A percentile compares a stretch with the other conserved stretches of the same genome.
phyloP scores from a whole-genome alignment of 2,329 filamentous ascomycete species.

The Colletotrichum plurivorum region DNA sequence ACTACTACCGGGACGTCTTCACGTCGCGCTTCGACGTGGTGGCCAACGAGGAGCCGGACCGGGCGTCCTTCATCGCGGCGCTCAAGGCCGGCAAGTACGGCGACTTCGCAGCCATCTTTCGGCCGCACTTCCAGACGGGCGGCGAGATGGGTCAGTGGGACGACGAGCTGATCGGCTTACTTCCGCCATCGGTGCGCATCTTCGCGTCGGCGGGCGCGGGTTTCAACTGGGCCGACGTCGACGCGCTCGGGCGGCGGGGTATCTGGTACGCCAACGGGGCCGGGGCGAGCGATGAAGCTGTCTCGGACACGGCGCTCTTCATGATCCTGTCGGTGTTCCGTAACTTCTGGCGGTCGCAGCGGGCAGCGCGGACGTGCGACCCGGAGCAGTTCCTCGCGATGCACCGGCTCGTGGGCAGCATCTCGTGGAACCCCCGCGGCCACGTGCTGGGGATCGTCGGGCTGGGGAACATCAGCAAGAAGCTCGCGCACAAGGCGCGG shows the following conservation, averaged over 20 bases:
- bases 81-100: slow-evolving; percentile 54
- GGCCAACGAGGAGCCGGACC: slow-evolving; percentile 52
- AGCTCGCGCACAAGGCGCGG: slow-evolving; percentile 61
- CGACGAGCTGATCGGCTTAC: slow-evolving; percentile 65
- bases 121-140: slow-evolving; percentile 73
- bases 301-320: slow-evolving; percentile 58
- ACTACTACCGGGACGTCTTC: slow-evolving; percentile 56
- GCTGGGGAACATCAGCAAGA: slow-evolving; percentile 61
- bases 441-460: slow-evolving; percentile 67
- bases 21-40: slow-evolving; percentile 56
- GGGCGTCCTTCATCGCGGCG: slow-evolving; percentile 56
- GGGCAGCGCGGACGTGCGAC: slow-evolving; percentile 60
- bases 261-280: slow-evolving; percentile 62
- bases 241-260: slow-evolving; percentile 52
- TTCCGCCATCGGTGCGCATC: slow-evolving; percentile 68
- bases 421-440: slow-evolving; percentile 64
- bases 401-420: slow-evolving; percentile 59
- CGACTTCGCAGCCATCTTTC: slow-evolving; percentile 58
- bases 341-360: slow-evolving; percentile 62
- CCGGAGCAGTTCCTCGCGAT: slow-evolving; percentile 55
- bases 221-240: slow-evolving; percentile 74
- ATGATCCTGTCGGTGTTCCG: slow-evolving; percentile 64
- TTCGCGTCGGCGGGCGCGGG: slow-evolving; percentile 74
- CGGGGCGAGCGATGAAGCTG: slow-evolving; percentile 58
- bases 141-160: slow-evolving; percentile 76